A percentile compares a stretch with the other conserved stretches of the same genome.
Evolutionary conservation across 164 flowering plant species (phyloP).

Genomic region (Buxus sempervirens): DNA sequence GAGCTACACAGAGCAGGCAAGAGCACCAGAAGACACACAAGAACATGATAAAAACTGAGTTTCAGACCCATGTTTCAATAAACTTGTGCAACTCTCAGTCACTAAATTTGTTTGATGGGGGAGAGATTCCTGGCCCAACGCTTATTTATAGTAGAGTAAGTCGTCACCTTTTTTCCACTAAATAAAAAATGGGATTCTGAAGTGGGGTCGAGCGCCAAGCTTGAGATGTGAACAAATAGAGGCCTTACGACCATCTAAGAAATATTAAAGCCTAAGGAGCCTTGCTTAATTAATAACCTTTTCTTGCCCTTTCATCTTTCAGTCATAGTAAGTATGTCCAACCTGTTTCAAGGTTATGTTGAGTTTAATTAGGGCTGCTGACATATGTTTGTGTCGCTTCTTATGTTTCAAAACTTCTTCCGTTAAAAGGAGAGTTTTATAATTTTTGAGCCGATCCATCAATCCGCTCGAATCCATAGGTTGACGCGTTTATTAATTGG

Average conservation of each 20-base stretch:
- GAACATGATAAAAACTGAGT: not conserved
- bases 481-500: too few species aligned
- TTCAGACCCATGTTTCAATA: conserved; percentile 11
- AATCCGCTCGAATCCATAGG: not conserved
- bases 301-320: not conserved
- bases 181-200: not conserved
- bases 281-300: conserved; percentile 7
- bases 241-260: conserved; percentile 15
- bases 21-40: conserved; percentile 26
- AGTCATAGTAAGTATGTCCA: not conserved
- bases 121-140: not conserved
- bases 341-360: too few species aligned
- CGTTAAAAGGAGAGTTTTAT: too few species aligned
- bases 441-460: too few species aligned
- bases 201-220: not conserved
- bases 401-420: too few species aligned
- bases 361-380: not conserved
- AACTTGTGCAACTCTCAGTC: not conserved
- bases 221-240: conserved; percentile 1
- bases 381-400: not conserved
- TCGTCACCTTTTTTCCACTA: conserved; percentile 15
- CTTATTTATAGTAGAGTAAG: conserved; percentile 30
- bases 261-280: not conserved
- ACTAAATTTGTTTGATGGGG: conserved; percentile 11
- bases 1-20: conserved; percentile 40